Percentiles rank a stretch among this genome's conserved stretches.
phyloP scores from a whole-genome alignment of 1,284 basidiomycete genomes.

The Apiotrichum mycotoxinovorans region DNA sequence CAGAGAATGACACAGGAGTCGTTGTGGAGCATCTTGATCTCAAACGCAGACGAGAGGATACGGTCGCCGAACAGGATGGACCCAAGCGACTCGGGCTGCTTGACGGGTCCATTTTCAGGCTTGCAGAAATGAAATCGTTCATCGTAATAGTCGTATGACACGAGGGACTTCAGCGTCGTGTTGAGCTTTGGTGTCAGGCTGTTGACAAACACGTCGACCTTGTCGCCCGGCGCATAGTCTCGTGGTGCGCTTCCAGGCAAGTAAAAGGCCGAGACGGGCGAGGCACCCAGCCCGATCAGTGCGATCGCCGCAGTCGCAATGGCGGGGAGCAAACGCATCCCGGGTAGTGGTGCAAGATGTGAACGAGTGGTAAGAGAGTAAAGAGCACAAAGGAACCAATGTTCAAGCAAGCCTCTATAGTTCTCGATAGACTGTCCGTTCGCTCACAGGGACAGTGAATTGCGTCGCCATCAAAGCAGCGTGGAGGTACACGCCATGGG shows the following conservation, averaged over 20 bases:
- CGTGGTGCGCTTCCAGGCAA: conserved; percentile 73
- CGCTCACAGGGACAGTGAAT: too few relatives aligned
- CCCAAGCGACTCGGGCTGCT: conserved; percentile 83
- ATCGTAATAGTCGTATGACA: conserved; percentile 42
- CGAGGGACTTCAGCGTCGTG: conserved; percentile 62
- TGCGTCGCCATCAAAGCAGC: too few relatives aligned
- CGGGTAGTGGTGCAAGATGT: not conserved
- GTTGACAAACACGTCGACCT: conserved; percentile 71
- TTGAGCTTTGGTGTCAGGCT: conserved; percentile 81
- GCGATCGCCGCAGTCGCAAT: conserved; percentile 17
- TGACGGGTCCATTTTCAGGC: conserved; percentile 69
- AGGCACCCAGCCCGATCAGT: conserved; percentile 13
- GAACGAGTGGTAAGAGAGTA: not conserved
- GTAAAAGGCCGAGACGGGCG: conserved; percentile 58
- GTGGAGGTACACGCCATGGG: too few relatives aligned
- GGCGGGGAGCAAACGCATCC: conserved; percentile 9
- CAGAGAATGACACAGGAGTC: conserved; percentile 75
- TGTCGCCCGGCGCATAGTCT: conserved; percentile 67
- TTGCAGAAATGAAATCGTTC: conserved; percentile 76
- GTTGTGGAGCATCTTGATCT: conserved; percentile 51
- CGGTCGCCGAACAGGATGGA: conserved; percentile 94
- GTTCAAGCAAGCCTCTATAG: too few relatives aligned
- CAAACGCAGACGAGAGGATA: conserved; percentile 85
- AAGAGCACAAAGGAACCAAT: not conserved
- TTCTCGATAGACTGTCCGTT: too few relatives aligned